These are phyloP conservation scores for Mollisiaceae sp. DNA, from an alignment of 2,329 filamentous ascomycete species.

Conservation along the genomic window DNA sequence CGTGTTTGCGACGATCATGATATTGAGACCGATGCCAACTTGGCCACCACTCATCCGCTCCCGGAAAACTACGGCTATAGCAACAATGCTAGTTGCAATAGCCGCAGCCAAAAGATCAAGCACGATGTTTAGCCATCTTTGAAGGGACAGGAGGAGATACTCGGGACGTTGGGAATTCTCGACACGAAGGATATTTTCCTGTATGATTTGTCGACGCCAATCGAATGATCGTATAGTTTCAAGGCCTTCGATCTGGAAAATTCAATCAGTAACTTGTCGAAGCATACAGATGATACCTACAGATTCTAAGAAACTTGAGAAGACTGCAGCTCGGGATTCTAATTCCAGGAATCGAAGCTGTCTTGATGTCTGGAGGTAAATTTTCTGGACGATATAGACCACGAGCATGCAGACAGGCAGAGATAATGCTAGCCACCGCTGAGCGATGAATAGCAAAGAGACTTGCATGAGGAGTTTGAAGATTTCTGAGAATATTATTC, in stretches of 20 bases:
- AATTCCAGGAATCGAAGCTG: slow-evolving; percentile 54
- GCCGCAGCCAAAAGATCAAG: slow-evolving; percentile 40
- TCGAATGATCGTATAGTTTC: slow-evolving; percentile 50
- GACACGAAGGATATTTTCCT: slow-evolving; percentile 53
- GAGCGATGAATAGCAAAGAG: slow-evolving; percentile 52
- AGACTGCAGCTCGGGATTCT: slow-evolving; percentile 49
- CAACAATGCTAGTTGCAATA: slow-evolving; percentile 28
- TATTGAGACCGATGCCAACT: slow-evolving; percentile 37
- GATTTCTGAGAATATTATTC: slow-evolving; percentile 26
- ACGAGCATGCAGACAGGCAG: slow-evolving; percentile 46
- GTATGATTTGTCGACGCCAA: slow-evolving; percentile 46
- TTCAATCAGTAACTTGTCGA: not conserved
- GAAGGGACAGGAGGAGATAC: slow-evolving; percentile 60
- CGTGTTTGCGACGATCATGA: slow-evolving; percentile 32
- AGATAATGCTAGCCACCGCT: slow-evolving; percentile 53
- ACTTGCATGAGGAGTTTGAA: slow-evolving; percentile 49
- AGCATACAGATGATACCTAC: slow-evolving; percentile 25
- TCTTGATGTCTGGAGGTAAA: slow-evolving; percentile 53
- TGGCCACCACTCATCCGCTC: slow-evolving; percentile 29
- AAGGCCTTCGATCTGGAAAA: slow-evolving; percentile 45
- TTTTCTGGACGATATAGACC: slow-evolving; percentile 43
- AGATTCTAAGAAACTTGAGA: slow-evolving; percentile 50
- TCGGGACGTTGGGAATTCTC: slow-evolving; percentile 60
- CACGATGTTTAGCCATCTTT: slow-evolving; percentile 59
- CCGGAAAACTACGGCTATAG: slow-evolving; percentile 27